Percentiles rank a stretch among this genome's conserved stretches.
phyloP scores from a whole-genome alignment of 2,329 filamentous ascomycete species.

The Neurospora sp. region DNA sequence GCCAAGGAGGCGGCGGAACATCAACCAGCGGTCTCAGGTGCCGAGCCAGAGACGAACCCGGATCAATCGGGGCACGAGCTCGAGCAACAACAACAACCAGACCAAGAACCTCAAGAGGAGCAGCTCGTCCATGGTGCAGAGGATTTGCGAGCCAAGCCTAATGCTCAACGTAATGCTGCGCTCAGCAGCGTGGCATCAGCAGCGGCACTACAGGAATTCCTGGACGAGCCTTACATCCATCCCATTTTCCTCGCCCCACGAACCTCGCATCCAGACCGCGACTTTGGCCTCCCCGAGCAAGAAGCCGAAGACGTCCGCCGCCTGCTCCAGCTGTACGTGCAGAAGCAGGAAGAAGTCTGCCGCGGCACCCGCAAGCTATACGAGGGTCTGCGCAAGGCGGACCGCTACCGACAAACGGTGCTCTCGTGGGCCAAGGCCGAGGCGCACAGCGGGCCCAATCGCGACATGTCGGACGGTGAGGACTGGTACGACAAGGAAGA shows the following conservation, averaged over 20 bases:
- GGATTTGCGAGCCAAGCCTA: background rate
- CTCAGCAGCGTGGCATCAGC: conserved; percentile 6
- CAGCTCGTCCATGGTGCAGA: background rate
- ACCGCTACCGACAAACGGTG: conserved; percentile 62
- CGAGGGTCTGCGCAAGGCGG: conserved; percentile 60
- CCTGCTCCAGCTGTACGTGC: conserved; percentile 65
- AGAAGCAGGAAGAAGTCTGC: conserved; percentile 79
- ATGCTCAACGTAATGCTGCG: background rate
- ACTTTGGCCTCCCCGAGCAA: conserved; percentile 59
- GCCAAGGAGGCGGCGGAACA: background rate
- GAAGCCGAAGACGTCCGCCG: conserved; percentile 74
- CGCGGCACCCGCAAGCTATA: conserved; percentile 60
- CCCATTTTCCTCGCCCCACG: conserved; percentile 62
- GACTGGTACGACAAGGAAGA: conserved; percentile 82
- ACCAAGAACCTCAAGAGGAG: background rate
- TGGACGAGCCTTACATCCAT: conserved; percentile 51
- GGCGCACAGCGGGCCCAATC: conserved; percentile 54
- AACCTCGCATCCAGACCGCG: conserved; percentile 54
- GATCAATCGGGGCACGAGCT: background rate
- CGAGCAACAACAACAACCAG: background rate
- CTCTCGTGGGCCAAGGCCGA: conserved; percentile 71
- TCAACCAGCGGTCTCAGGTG: background rate
- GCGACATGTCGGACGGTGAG: conserved; percentile 79
- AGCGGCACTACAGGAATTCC: conserved; percentile 4
- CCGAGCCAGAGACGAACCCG: background rate